Conservation (phyloP, 179 eudicot genomes). For the Silene coronaria region DNA sequence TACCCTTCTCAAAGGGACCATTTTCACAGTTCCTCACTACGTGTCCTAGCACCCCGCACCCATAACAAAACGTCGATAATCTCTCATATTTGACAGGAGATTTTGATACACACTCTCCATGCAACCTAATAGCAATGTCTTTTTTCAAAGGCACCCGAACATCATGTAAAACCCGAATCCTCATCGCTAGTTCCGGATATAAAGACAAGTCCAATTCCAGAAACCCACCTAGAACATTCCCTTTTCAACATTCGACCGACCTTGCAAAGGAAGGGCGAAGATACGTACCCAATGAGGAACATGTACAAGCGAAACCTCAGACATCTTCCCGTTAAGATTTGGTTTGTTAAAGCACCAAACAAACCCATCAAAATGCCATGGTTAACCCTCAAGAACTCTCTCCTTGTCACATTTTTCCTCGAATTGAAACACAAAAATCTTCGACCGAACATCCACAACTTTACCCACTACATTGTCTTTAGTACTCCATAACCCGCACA, state of each 20-base stretch:
- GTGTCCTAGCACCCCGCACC: background rate
- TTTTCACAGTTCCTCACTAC: background rate
- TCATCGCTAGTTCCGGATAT: background rate
- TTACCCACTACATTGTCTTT: background rate
- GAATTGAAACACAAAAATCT: background rate
- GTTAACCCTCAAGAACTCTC: background rate
- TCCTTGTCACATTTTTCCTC: background rate
- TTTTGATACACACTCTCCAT: background rate
- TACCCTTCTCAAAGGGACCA: constrained; percentile 5
- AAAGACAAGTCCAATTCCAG: background rate
- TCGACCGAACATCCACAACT: background rate
- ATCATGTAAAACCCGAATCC: constrained; percentile 1
- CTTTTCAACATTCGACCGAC: background rate
- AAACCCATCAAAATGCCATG: constrained; percentile 2
- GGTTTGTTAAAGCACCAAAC: background rate
- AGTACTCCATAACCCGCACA: background rate
- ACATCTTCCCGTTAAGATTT: background rate
- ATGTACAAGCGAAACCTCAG: background rate
- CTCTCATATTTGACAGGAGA: background rate
- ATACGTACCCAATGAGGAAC: background rate
- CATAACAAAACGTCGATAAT: background rate
- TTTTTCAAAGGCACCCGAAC: background rate
- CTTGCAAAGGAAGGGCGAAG: constrained; percentile 1
- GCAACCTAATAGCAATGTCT: background rate
- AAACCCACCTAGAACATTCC: background rate